Percentiles rank a stretch among this genome's conserved stretches.
Evolutionary conservation across 2,329 filamentous ascomycete species (phyloP).

Genomic region (Pseudophaeomoniella oleicola): DNA sequence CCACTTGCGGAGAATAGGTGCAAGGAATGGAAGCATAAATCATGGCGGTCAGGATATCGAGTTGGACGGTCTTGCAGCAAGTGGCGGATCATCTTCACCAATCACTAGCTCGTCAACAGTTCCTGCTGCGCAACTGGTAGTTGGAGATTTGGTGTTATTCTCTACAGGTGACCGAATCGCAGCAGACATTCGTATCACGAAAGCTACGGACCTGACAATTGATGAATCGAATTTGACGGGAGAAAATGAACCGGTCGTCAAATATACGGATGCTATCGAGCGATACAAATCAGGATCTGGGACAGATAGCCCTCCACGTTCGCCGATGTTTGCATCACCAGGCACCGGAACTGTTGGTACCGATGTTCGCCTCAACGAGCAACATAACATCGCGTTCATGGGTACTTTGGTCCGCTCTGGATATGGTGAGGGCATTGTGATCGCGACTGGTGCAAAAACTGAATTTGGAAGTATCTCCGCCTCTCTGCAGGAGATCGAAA

Average conservation of each 20-base stretch:
- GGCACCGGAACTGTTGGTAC: conserved; percentile 45
- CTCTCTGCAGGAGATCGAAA: conserved; percentile 88
- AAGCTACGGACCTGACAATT: conserved; percentile 77
- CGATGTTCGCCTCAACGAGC: conserved; percentile 55
- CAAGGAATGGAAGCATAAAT: neutral
- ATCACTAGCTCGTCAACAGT: conserved; percentile 73
- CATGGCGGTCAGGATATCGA: conserved; percentile 29
- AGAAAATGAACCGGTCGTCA: conserved; percentile 83
- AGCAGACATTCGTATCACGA: conserved; percentile 86
- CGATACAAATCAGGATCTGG: conserved; percentile 17
- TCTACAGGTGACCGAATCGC: conserved; percentile 93
- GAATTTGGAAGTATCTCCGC: conserved; percentile 95
- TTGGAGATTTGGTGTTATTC: conserved; percentile 84
- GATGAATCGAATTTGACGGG: conserved; percentile 95
- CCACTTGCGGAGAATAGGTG: conserved; percentile 58
- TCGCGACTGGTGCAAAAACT: conserved; percentile 82
- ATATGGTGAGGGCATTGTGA: conserved; percentile 91
- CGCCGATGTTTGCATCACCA: conserved; percentile 44
- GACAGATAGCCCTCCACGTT: conserved; percentile 26
- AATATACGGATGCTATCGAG: conserved; percentile 50
- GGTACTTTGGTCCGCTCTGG: conserved; percentile 90
- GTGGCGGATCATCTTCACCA: conserved; percentile 35
- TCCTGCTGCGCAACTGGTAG: conserved; percentile 73
- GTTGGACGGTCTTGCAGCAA: conserved; percentile 31
- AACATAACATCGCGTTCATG: conserved; percentile 95